Evolutionary conservation across 176 grass and related monocot genomes (phyloP), one percentile per base, ranked within the genome.

Genomic region (Aegilops speltoides): DNA sequence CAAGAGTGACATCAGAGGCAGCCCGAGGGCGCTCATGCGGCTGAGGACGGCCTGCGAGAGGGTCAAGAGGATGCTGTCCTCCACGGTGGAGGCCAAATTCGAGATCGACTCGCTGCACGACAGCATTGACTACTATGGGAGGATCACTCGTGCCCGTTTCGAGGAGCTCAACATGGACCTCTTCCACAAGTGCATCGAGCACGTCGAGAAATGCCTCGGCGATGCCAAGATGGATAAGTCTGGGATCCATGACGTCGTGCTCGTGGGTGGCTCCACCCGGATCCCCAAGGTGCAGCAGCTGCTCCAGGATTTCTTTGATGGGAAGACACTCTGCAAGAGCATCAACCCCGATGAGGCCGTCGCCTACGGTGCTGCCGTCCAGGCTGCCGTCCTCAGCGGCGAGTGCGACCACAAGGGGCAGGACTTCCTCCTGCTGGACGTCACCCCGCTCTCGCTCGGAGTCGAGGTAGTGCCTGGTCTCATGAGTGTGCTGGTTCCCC

Each of bases 271-370:
- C 57, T 96, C 91, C 0, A 96, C 94, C 12, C 83, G 94, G n/a
- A 97, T 97, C 16, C 94, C 94, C 37, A 94, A 92, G 84, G 94
- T 94, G 19, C 94, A 97, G 85, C 92, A 97, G 87, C 85, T 97
- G 32, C 88, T 97, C 2, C 90, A 97, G 83, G 92, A 97, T 59
- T 94, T 92, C 86, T 97, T 97, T 3, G 7, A 57, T 20, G 17
- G 17, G 17, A 57, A 57, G 52, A 57, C 52, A 80, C 87, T 97
- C 5, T 98, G 95, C 93, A 95, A 98, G 89, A 98, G 91, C 83
- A 98, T 98, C 89, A 98, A 98, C 70, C 93, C 95, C 4, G 95
- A 98, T 10, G 95, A 98, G 73, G 93, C 95, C 40, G 40, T 43
- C 40, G 40, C 40, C 40, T 12, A 43, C 10, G 40, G 40, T 11